Evolutionary conservation across 257 asterid genomes (phyloP).

Genomic region (Solanum sparsipilum): DNA sequence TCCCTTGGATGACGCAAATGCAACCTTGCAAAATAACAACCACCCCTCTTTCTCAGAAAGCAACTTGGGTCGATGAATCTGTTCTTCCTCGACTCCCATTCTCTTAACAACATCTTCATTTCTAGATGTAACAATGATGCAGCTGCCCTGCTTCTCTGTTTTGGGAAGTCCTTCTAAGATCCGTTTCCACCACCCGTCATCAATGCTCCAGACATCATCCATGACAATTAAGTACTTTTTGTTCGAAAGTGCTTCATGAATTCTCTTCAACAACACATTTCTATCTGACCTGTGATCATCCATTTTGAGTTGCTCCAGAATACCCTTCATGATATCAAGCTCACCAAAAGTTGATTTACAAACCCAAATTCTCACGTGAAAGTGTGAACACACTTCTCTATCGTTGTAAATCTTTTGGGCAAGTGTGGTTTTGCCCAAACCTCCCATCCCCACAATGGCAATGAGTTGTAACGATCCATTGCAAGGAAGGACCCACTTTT

Average conservation of each 20-base stretch:
- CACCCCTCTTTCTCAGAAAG: constrained; percentile 5
- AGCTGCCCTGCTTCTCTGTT: neutral
- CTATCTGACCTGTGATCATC: neutral
- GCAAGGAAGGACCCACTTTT: constrained; percentile 1
- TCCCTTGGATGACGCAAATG: neutral
- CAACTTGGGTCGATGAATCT: constrained; percentile 1
- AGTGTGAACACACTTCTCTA: neutral
- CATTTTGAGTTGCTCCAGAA: constrained; percentile 1
- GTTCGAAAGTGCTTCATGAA: neutral
- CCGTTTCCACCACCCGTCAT: constrained; percentile 12
- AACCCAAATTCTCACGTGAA: constrained; percentile 7
- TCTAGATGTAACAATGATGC: constrained; percentile 21
- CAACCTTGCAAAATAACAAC: constrained; percentile 11
- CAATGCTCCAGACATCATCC: constrained; percentile 18
- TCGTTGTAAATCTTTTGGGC: constrained; percentile 12
- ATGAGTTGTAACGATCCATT: neutral
- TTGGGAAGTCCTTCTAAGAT: neutral
- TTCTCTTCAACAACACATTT: neutral
- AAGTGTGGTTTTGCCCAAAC: constrained; percentile 24
- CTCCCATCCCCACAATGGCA: constrained; percentile 20
- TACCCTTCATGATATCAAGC: constrained; percentile 11
- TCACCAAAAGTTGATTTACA: constrained; percentile 5
- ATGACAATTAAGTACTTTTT: constrained; percentile 10
- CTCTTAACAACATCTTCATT: neutral
- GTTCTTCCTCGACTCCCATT: constrained; percentile 1